Conservation (phyloP, 2,329 filamentous ascomycete genomes). For the Cytospora schulzeri region DNA sequence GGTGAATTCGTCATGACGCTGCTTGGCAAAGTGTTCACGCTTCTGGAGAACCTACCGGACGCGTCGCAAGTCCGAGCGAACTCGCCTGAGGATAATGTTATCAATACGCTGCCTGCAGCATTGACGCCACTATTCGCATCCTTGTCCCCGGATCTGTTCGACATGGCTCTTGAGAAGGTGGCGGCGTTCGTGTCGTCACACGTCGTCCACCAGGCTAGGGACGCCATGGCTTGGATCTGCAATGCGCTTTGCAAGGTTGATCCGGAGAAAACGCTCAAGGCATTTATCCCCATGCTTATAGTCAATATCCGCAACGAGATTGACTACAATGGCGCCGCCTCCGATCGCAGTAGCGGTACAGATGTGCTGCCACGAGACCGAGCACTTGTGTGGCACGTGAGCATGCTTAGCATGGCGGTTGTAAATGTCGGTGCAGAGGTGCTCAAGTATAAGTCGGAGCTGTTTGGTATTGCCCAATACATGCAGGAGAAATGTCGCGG, state of each 20-base stretch:
- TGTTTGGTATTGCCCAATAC: slow-evolving; percentile 88
- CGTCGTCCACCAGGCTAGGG: slow-evolving; percentile 93
- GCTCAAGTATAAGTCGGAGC: slow-evolving; percentile 82
- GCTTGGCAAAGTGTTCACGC: slow-evolving; percentile 90
- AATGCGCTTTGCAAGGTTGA: slow-evolving; percentile 96
- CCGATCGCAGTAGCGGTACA: slow-evolving; percentile 87
- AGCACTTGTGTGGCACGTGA: slow-evolving; percentile 89
- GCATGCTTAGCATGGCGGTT: slow-evolving; percentile 96
- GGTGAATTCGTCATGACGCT: slow-evolving; percentile 90
- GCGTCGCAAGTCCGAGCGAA: slow-evolving; percentile 83
- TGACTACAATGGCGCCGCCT: slow-evolving; percentile 93
- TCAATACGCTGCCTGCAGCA: slow-evolving; percentile 90
- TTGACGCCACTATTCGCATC: slow-evolving; percentile 89
- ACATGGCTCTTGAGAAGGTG: slow-evolving; percentile 88
- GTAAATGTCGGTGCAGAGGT: slow-evolving; percentile 93
- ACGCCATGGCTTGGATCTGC: slow-evolving; percentile 98
- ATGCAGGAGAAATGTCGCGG: slow-evolving; percentile 97
- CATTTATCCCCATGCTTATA: slow-evolving; percentile 87
- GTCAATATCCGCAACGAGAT: slow-evolving; percentile 95
- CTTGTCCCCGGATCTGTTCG: slow-evolving; percentile 89
- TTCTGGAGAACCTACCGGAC: slow-evolving; percentile 93
- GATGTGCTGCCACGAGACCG: slow-evolving; percentile 92
- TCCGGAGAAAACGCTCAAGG: slow-evolving; percentile 87
- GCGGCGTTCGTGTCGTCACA: slow-evolving; percentile 89
- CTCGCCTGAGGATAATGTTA: slow-evolving; percentile 94